Evolutionary conservation across 306 rosid genomes (phyloP).

Genomic region (Lathyrus sativus): DNA sequence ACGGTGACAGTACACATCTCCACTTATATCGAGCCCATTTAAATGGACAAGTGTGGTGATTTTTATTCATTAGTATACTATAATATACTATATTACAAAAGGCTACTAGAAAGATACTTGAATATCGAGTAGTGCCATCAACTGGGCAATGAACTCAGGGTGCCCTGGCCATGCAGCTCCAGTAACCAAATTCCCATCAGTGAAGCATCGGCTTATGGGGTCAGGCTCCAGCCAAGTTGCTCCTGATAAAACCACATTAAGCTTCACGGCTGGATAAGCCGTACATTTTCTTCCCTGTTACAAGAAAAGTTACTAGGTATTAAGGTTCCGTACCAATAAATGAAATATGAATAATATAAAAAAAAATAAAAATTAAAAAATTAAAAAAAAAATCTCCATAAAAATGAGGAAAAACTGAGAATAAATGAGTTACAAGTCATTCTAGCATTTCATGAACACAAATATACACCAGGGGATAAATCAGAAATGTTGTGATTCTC

Average conservation of each 20-base stretch:
- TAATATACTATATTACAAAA: background rate
- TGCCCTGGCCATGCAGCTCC: conserved; percentile 92
- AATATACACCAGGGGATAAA: background rate
- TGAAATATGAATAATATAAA: background rate
- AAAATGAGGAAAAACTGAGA: conserved; percentile 1
- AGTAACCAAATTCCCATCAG: conserved; percentile 79
- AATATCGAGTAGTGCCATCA: conserved; percentile 69
- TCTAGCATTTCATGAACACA: background rate
- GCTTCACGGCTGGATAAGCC: conserved; percentile 82
- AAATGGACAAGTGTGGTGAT: conserved; percentile 12
- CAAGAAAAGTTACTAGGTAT: background rate
- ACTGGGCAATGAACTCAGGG: conserved; percentile 83
- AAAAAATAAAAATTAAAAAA: no score
- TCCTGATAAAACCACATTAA: conserved; percentile 65
- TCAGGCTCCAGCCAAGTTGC: conserved; percentile 89
- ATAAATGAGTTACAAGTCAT: background rate
- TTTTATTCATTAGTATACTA: background rate
- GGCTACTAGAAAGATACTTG: conserved; percentile 53
- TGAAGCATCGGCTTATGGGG: conserved; percentile 83
- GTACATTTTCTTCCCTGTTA: conserved; percentile 86
- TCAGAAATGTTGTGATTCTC: background rate
- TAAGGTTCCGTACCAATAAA: conserved; percentile 5
- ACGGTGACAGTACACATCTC: conserved; percentile 5
- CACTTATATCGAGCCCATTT: conserved; percentile 25
- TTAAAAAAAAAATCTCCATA: no score